Evolutionary conservation across 257 asterid genomes (phyloP).

Genomic region (Solanum chmielewskii): DNA sequence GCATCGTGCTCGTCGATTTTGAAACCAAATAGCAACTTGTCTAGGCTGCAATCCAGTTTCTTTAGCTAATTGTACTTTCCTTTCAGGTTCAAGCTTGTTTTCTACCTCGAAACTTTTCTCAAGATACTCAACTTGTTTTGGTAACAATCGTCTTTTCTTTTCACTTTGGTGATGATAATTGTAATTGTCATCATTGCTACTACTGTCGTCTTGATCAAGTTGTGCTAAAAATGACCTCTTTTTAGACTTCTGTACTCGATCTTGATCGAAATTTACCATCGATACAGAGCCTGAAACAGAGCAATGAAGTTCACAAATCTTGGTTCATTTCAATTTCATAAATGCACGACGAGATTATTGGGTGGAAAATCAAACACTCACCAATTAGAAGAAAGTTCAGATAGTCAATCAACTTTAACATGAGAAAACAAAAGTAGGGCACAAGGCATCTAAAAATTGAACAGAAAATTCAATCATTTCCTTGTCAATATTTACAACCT

Average conservation of each 20-base stretch:
- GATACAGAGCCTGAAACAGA: conserved; percentile 46
- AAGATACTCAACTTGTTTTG: conserved; percentile 20
- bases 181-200: conserved; percentile 29
- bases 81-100: conserved; percentile 9
- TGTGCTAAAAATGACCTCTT: conserved; percentile 19
- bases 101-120: conserved; percentile 11
- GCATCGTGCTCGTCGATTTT: conserved; percentile 6
- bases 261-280: conserved; percentile 36
- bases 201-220: conserved; percentile 23
- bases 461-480: too few relatives aligned
- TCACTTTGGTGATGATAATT: conserved; percentile 44
- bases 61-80: conserved; percentile 1
- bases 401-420: background rate
- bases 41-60: conserved; percentile 8
- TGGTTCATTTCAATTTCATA: background rate
- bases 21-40: conserved; percentile 13
- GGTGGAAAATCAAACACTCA: background rate
- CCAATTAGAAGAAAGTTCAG: background rate
- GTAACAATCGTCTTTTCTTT: conserved; percentile 56
- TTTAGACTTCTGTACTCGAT: conserved; percentile 6
- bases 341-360: background rate
- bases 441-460: too few relatives aligned
- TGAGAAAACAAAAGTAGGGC: background rate
- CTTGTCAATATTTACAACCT: background rate
- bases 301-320: background rate